Evolutionary conservation across 495 filamentous ascomycete species (phyloP).

Genomic region (Aspergillus nanangensis): DNA sequence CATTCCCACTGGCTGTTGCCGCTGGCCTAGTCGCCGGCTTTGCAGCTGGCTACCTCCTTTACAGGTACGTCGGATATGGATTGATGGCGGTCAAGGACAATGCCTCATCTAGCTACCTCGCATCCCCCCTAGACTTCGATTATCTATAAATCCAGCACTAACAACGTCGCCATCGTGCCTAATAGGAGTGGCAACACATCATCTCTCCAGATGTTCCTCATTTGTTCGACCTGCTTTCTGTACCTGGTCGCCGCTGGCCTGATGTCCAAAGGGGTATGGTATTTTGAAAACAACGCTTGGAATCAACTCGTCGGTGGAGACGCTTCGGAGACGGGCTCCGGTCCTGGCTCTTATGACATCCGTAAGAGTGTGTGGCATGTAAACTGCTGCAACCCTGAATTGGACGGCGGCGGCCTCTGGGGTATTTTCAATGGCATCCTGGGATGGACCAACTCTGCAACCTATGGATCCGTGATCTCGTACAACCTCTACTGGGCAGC

Average conservation of each 20-base stretch:
- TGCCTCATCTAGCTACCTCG: too few relatives aligned
- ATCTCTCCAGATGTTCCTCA: conserved; percentile 72
- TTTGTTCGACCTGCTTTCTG: conserved; percentile 75
- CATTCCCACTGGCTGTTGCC: conserved; percentile 71
- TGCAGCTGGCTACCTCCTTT: conserved; percentile 65
- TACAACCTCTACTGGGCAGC: conserved; percentile 91
- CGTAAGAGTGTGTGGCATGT: conserved; percentile 84
- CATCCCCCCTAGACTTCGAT: conserved; percentile 22
- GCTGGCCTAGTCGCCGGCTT: conserved; percentile 60
- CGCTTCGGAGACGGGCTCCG: conserved; percentile 66
- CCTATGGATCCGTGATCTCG: conserved; percentile 71
- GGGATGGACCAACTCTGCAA: conserved; percentile 88
- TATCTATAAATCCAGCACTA: background rate
- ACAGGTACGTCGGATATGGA: conserved; percentile 49
- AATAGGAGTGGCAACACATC: conserved; percentile 56
- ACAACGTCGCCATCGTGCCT: too few relatives aligned
- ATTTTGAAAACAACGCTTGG: conserved; percentile 62
- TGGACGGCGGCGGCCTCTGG: conserved; percentile 78
- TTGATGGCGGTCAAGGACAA: too few relatives aligned
- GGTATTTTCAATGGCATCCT: conserved; percentile 79
- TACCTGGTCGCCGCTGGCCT: conserved; percentile 85
- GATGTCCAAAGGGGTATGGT: conserved; percentile 73
- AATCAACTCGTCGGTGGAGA: conserved; percentile 66
- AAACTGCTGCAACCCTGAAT: conserved; percentile 74
- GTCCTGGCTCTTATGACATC: conserved; percentile 87